Percentiles rank a stretch among this genome's conserved stretches.
Conservation (phyloP, 495 filamentous ascomycete genomes). For the Penicillium soppii region DNA sequence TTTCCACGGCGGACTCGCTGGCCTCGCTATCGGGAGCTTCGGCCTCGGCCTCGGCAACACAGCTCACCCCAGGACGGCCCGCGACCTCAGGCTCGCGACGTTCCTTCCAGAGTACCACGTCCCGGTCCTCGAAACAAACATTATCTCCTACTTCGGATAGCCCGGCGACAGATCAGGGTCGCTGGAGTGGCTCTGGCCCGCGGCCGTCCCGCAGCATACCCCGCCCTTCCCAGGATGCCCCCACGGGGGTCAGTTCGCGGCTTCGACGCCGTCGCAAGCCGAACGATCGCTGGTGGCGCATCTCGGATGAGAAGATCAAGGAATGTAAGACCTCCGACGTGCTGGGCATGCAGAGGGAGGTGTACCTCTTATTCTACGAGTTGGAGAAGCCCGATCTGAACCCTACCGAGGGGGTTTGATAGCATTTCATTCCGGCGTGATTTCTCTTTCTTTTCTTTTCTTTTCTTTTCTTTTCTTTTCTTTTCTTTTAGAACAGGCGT, state of each 20-base stretch:
- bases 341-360: slow-evolving; percentile 88
- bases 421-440: too few species aligned
- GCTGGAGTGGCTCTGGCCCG: slow-evolving; percentile 30
- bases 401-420: slow-evolving; percentile 4
- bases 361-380: slow-evolving; percentile 96
- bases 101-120: slow-evolving; percentile 37
- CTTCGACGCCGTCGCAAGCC: slow-evolving; percentile 57
- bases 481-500: background rate
- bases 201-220: slow-evolving; percentile 26
- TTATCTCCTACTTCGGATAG: slow-evolving; percentile 20
- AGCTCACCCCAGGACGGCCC: slow-evolving; percentile 32
- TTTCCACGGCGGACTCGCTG: slow-evolving; percentile 40
- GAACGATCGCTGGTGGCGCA: slow-evolving; percentile 91
- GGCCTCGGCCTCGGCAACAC: slow-evolving; percentile 19
- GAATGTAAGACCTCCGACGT: slow-evolving; percentile 91
- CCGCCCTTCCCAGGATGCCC: slow-evolving; percentile 21
- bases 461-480: too few species aligned
- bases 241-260: slow-evolving; percentile 26
- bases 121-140: slow-evolving; percentile 30
- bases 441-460: too few species aligned
- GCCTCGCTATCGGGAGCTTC: slow-evolving; percentile 41
- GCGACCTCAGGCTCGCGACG: slow-evolving; percentile 38
- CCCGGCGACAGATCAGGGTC: slow-evolving; percentile 25
- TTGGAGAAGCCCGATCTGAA: slow-evolving; percentile 51
- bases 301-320: slow-evolving; percentile 96